These are phyloP conservation scores for Lepidium africanum DNA, from an alignment of 345 rosid species.

Conservation along the genomic window DNA sequence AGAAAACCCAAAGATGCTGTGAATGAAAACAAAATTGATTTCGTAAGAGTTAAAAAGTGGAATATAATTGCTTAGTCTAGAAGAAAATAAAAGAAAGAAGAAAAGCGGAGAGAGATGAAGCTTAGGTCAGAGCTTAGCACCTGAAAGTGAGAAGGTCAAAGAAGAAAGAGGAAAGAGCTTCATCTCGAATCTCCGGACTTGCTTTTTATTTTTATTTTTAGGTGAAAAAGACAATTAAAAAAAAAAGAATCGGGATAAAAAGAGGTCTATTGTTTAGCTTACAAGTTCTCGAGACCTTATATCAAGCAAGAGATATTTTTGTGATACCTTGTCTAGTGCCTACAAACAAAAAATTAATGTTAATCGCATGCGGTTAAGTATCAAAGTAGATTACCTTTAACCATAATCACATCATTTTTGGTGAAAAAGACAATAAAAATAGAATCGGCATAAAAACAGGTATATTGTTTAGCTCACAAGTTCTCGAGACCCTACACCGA, in stretches of 20 bases:
- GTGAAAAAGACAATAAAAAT: too few species aligned
- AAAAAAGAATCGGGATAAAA: not conserved
- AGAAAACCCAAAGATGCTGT: not conserved
- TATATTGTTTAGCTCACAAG: too few species aligned
- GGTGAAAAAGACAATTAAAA: not conserved
- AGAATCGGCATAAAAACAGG: too few species aligned
- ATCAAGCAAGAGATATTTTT: too few species aligned
- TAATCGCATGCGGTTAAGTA: too few species aligned
- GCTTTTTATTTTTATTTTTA: not conserved
- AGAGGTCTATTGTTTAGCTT: not conserved
- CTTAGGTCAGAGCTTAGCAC: slow-evolving; percentile 6
- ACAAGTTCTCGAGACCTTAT: not conserved
- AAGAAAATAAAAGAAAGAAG: not conserved
- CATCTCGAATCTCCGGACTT: not conserved
- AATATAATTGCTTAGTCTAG: not conserved
- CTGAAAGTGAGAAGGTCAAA: slow-evolving; percentile 3
- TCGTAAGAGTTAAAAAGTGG: not conserved
- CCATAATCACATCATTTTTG: too few species aligned
- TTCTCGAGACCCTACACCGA: too few species aligned
- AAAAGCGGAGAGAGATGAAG: not conserved
- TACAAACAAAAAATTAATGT: too few species aligned
- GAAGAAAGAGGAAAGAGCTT: not conserved
- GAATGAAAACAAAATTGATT: not conserved
- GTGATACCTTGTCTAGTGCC: too few species aligned
- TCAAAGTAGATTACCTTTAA: too few species aligned